phyloP scores from a whole-genome alignment of 2,329 filamentous ascomycete genomes.

The Amphichorda felina region DNA sequence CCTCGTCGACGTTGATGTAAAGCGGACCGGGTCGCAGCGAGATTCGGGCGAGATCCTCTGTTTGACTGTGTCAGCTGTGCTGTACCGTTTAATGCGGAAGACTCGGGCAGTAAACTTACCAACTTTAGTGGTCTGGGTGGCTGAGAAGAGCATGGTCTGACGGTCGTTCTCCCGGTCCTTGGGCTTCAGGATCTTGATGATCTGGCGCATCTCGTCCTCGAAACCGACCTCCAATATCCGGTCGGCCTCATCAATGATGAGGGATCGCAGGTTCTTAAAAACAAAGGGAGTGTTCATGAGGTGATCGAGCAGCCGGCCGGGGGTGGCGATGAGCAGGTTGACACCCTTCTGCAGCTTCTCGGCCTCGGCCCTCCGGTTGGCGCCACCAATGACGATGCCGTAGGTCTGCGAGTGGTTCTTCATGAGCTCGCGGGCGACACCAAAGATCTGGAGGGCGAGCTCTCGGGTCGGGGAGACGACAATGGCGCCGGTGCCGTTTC shows the following conservation, averaged over 20 bases:
- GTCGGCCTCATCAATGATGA: conserved; percentile 95
- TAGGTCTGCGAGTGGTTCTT: conserved; percentile 87
- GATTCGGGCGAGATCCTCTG: conserved; percentile 84
- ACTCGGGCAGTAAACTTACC: conserved; percentile 14
- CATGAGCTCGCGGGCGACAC: conserved; percentile 88
- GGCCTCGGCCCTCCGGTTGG: conserved; percentile 80
- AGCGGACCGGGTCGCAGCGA: conserved; percentile 83
- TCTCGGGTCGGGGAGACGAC: conserved; percentile 90
- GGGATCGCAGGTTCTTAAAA: conserved; percentile 84
- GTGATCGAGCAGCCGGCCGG: conserved; percentile 85
- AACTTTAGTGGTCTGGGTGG: conserved; percentile 96
- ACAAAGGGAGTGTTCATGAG: conserved; percentile 84
- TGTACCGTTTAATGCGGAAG: not conserved
- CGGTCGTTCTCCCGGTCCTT: conserved; percentile 67
- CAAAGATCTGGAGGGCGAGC: conserved; percentile 90
- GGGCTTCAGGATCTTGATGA: conserved; percentile 75
- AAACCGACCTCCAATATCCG: conserved; percentile 95
- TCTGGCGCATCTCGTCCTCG: conserved; percentile 95
- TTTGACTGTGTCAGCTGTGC: conserved; percentile 1
- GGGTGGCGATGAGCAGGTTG: conserved; percentile 88
- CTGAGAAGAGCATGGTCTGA: conserved; percentile 97
- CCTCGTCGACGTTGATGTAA: conserved; percentile 93
- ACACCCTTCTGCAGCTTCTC: conserved; percentile 92
- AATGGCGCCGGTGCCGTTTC: conserved; percentile 87
- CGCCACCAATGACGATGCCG: conserved; percentile 91